Conservation (phyloP, 345 rosid genomes). For the Garcia nutans region DNA sequence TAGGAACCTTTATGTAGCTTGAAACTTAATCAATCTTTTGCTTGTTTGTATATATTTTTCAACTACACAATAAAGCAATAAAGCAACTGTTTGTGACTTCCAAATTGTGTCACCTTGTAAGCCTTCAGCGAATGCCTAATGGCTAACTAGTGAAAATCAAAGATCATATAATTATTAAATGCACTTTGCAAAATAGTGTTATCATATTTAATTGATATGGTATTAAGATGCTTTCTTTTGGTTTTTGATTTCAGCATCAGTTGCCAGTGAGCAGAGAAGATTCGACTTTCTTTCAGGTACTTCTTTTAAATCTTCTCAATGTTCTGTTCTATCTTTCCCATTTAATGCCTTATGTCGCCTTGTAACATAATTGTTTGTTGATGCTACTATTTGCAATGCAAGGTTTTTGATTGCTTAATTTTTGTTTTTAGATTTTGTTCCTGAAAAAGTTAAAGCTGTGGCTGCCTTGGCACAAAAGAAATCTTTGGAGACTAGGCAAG, state of each 20-base stretch:
- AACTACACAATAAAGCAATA: not conserved
- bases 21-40: not conserved
- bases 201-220: too few relatives aligned
- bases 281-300: slow-evolving; percentile 86
- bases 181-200: too few relatives aligned
- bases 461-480: slow-evolving; percentile 54
- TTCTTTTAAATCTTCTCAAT: not conserved
- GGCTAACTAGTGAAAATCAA: not conserved
- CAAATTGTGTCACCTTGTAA: too few relatives aligned
- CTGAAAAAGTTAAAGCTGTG: slow-evolving; percentile 63
- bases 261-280: slow-evolving; percentile 49
- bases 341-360: not conserved
- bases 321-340: not conserved
- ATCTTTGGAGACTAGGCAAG: slow-evolving; percentile 28
- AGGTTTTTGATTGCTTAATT: not conserved
- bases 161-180: too few relatives aligned
- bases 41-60: not conserved
- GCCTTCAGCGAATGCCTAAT: not conserved
- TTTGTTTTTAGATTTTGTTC: slow-evolving; percentile 59
- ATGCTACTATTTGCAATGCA: not conserved
- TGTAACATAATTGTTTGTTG: not conserved
- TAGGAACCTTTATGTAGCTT: not conserved
- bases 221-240: too few relatives aligned
- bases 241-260: too few relatives aligned
- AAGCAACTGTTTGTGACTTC: not conserved